Evolutionary conservation across 176 grass and related monocot species (phyloP).

Genomic region (Rhynchospora pubera): DNA sequence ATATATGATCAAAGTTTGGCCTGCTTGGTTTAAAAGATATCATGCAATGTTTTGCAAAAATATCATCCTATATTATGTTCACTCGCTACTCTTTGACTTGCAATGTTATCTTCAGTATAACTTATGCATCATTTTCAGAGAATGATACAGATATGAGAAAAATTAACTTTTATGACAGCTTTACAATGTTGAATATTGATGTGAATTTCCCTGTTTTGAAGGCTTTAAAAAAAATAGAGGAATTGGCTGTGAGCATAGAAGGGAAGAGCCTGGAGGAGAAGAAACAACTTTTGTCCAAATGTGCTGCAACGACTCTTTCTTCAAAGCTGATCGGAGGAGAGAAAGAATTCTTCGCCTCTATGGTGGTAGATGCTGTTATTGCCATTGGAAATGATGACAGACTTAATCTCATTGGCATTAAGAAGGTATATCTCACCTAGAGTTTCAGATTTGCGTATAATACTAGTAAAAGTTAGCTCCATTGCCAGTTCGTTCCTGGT

Average conservation of each 20-base stretch:
- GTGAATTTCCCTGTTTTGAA: conserved; percentile 16
- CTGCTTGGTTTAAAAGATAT: neutral
- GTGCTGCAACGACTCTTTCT: conserved; percentile 86
- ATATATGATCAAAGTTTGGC: neutral
- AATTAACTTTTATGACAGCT: neutral
- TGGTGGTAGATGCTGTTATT: conserved; percentile 92
- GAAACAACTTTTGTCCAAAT: conserved; percentile 76
- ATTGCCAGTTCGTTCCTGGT: neutral
- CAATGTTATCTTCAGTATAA: neutral
- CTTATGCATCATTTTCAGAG: neutral
- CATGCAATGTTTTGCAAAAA: neutral
- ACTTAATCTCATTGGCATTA: conserved; percentile 86
- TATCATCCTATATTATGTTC: neutral
- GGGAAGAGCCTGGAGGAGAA: conserved; percentile 91
- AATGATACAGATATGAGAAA: neutral
- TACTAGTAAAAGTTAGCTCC: neutral
- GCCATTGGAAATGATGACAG: conserved; percentile 86
- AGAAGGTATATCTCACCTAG: conserved; percentile 43
- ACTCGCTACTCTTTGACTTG: neutral
- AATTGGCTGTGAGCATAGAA: conserved; percentile 93
- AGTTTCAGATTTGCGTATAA: neutral
- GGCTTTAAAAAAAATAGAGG: conserved; percentile 81
- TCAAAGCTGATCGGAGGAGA: conserved; percentile 90
- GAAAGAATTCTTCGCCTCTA: conserved; percentile 88
- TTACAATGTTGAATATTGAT: neutral